Conservation (phyloP, 805 yeast genomes). For the Metschnikowia peoriensis region DNA sequence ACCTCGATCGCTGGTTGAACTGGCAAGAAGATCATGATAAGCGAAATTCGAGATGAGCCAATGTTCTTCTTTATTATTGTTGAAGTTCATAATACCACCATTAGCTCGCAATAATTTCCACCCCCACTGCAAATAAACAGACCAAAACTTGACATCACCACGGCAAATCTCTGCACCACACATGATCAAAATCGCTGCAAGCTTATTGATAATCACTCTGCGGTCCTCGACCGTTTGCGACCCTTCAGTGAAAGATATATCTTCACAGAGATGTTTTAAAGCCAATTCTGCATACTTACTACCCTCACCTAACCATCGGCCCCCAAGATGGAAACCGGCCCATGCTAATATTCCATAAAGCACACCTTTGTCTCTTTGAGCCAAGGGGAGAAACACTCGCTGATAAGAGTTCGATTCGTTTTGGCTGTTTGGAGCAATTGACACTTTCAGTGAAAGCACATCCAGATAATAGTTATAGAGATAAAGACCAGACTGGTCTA, state of each 20-base stretch:
- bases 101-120: slow-evolving; percentile 56
- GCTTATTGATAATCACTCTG: slow-evolving; percentile 39
- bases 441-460: slow-evolving; percentile 40
- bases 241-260: slow-evolving; percentile 24
- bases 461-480: slow-evolving; percentile 51
- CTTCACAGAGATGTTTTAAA: slow-evolving; percentile 36
- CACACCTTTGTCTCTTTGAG: slow-evolving; percentile 50
- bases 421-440: slow-evolving; percentile 46
- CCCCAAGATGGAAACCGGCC: slow-evolving; percentile 53
- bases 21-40: slow-evolving; percentile 73
- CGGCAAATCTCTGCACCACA: slow-evolving; percentile 81
- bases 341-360: slow-evolving; percentile 53
- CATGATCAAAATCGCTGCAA: slow-evolving; percentile 66
- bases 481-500: slow-evolving; percentile 20
- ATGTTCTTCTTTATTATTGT: slow-evolving; percentile 55
- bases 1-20: slow-evolving; percentile 57
- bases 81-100: slow-evolving; percentile 61
- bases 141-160: slow-evolving; percentile 80
- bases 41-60: slow-evolving; percentile 79
- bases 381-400: slow-evolving; percentile 54
- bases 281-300: slow-evolving; percentile 47
- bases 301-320: slow-evolving; percentile 49
- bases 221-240: slow-evolving; percentile 23
- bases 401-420: slow-evolving; percentile 49
- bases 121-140: slow-evolving; percentile 61